Base-by-base conservation (phyloP, 345 rosid species). In the Pelargonium nanum region DNA sequence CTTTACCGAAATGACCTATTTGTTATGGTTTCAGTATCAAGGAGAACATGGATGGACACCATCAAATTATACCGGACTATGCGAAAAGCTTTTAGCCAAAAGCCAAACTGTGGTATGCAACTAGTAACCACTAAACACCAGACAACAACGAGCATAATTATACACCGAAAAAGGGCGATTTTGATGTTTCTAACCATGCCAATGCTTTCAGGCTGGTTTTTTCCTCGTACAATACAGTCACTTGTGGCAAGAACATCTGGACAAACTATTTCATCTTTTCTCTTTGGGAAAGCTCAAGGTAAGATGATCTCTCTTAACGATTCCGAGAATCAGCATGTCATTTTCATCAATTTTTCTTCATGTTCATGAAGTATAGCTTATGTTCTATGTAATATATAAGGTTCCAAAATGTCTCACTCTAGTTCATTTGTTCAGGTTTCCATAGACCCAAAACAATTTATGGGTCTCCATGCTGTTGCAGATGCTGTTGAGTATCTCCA, bases 401-500 rank as follows among this genome's bases (percentile, higher is more conserved):
- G n/a, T n/a, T n/a, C n/a, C n/a, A 28, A 28, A 3, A 28, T 28
- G 32, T 28, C 7, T 28, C 7, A 23, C 45, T 53, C 22, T 23
- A 19, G 13, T 56, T 25, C 19, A 56, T 59, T 53, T 30, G 5
- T 21, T 22, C 61, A 91, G 98, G 81, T 89, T 72, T 74, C 74
- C 44, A 65, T 89, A 51, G 96, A 92, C 70, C 91, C 89, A 22
- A 87, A 74, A 66, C 72, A 72, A 72, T 92, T 89, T 70, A 34
- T 70, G 21, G 98, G 98, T 62, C 60, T 92, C 34, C 66, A 74
- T 55, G 57, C 91, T 26, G 95, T 84, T 24, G 78, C 85, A 54
- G 96, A 92, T 77, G 97, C 99, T 50, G 99, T 89, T 40, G 99
- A 92, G 79, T 67, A 92, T 81, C 89, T 92, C 22, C 96, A 89